Conservation (phyloP, 2,329 filamentous ascomycete species). For the Sporothrix brasiliensis region DNA sequence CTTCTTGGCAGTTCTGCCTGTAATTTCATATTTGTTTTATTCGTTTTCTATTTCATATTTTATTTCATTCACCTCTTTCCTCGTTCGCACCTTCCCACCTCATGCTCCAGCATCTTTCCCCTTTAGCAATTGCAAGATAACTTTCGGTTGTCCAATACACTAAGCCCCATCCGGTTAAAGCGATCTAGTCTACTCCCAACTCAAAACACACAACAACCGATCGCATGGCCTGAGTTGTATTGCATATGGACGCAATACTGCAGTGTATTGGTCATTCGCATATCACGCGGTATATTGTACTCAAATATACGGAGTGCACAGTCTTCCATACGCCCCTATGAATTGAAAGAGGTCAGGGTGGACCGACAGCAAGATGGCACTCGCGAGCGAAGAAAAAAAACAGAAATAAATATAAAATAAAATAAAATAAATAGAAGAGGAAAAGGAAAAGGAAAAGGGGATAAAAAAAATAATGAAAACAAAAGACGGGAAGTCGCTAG, state of each 20-base stretch:
- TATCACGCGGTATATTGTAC: background rate
- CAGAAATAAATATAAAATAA: no score
- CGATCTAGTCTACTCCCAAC: conserved; percentile 1
- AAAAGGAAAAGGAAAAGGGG: no score
- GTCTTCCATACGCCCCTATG: background rate
- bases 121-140: background rate
- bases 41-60: background rate
- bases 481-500: background rate
- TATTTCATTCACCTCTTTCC: background rate
- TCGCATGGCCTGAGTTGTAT: background rate
- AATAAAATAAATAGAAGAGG: no score
- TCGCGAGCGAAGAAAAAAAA: background rate
- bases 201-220: conserved; percentile 18
- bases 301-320: conserved; percentile 14
- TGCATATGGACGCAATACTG: conserved; percentile 3
- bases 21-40: background rate
- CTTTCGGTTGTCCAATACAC: background rate
- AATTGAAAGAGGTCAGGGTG: background rate
- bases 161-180: conserved; percentile 13
- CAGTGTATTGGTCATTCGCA: background rate
- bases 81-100: background rate
- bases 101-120: conserved; percentile 5
- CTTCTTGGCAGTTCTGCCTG: background rate
- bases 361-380: background rate
- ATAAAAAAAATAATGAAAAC: background rate